Evolutionary conservation across 176 grass and related monocot species (phyloP).

Genomic region (Eleusine coracana): DNA sequence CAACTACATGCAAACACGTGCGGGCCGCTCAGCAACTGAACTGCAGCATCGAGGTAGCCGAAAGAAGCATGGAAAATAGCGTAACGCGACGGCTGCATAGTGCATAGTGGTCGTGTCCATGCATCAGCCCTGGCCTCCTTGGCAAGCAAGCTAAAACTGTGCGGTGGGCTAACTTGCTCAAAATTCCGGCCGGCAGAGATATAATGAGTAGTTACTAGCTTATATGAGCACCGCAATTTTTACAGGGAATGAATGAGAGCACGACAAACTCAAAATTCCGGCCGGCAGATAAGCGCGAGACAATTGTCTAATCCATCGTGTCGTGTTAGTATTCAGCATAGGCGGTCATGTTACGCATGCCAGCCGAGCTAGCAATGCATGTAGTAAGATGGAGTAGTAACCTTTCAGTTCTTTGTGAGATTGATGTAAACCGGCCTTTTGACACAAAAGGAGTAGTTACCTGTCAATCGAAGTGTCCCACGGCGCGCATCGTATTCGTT

Average conservation of each 20-base stretch:
- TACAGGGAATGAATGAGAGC: background rate
- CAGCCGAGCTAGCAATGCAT: background rate
- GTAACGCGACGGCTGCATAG: background rate
- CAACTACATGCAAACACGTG: slow-evolving; percentile 17
- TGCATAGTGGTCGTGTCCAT: background rate
- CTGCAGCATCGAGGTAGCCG: background rate
- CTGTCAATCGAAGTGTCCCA: background rate
- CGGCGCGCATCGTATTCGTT: no score
- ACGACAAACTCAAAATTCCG: background rate
- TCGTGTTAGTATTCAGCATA: background rate
- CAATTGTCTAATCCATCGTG: background rate
- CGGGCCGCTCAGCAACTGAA: background rate
- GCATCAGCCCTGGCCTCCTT: background rate
- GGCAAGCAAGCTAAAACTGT: background rate
- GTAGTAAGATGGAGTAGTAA: background rate
- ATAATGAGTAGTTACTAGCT: no score
- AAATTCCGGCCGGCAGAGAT: no score
- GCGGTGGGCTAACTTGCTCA: background rate
- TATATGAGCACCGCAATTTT: no score
- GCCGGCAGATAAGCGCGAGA: background rate
- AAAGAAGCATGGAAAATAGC: slow-evolving; percentile 1
- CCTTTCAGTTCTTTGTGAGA: no score
- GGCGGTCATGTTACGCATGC: background rate
- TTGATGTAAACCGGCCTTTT: background rate
- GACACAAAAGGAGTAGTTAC: background rate